phyloP scores from a whole-genome alignment of 2,329 filamentous ascomycete species.

The Ilyonectria mors-panacis region DNA sequence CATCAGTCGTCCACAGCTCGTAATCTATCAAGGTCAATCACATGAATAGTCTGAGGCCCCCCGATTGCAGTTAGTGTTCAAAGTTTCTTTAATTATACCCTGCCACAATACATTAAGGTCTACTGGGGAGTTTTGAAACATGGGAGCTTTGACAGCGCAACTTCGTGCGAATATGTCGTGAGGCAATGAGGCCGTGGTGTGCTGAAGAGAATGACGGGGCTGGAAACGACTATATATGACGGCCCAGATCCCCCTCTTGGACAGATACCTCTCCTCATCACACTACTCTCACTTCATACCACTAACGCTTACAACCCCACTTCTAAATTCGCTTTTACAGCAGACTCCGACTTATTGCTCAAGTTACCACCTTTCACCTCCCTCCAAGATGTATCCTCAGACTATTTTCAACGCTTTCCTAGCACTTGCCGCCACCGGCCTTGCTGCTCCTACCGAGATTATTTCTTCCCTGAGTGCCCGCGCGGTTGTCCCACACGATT shows the following conservation, averaged over 20 bases:
- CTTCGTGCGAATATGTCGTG: not conserved
- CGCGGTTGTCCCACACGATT: conserved; percentile 46
- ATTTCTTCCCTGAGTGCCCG: conserved; percentile 3
- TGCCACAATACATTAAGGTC: not conserved
- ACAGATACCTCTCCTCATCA: not conserved
- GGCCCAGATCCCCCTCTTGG: not conserved
- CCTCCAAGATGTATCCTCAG: not conserved
- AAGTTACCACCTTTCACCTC: not conserved
- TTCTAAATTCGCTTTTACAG: not conserved
- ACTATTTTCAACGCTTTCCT: not conserved
- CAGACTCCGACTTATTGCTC: not conserved
- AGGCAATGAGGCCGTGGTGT: not conserved
- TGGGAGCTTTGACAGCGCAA: not conserved
- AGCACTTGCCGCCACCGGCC: not conserved
- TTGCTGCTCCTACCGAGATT: not conserved
- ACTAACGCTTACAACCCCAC: not conserved
- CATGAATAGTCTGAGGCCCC: not conserved
- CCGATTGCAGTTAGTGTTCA: not conserved
- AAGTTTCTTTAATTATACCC: not conserved
- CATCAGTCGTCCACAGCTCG: not conserved
- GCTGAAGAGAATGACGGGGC: not conserved
- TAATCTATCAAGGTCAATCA: not conserved
- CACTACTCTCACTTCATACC: not conserved
- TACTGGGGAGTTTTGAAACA: not conserved
- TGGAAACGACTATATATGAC: not conserved